Evolutionary conservation across 305 asterid genomes (phyloP), one percentile per base, ranked within the genome.

Genomic region (Fraxinus sp.): DNA sequence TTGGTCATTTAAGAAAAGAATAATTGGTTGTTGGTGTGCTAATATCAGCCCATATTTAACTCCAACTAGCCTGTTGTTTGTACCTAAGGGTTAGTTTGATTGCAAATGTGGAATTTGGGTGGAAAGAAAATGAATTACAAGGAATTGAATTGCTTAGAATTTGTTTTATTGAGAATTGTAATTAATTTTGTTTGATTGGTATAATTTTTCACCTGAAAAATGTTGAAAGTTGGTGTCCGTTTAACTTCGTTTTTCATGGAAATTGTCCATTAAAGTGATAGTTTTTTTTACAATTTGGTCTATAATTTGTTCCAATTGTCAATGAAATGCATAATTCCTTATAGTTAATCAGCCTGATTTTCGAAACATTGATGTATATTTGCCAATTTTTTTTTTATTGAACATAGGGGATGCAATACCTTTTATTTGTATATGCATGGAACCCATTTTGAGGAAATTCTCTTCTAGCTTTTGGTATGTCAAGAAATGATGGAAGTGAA

Each of bases 21-120:
- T 62, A 72, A 59, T 46, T 39, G 77, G 84, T 80, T 28, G 77
- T 37, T 83, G 78, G 49, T 74, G 41, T 26, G 72, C 20, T 76
- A 33, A 24, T 68, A 68, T 14, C n/a, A 33, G 43, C 62, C 49
- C n/a, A 59, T 73, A 84, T 57, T 77, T 35, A 43, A 62, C 18
- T 76, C 37, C 75, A 74, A 52, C 73, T 37, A 62, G 59, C 75
- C 57, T 70, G 73, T 74, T 16, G 72, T 83, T 57, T 78, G 55
- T 83, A 30, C 78, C 72, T 10, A 26, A 26, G 1, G 28, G 28
- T 26, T 1, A 0, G 28, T 26, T 26, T 26, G 28, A 26, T 26
- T 26, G 28, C 28, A 26, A 26, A 26, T 26, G 28, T 26, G 28
- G 28, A 26, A 26, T 26, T 26, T 26, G 28, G 28, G 28, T 26